These are phyloP conservation scores for Nicotiana sylvestris DNA, from an alignment of 257 asterid species.

Conservation along the genomic window DNA sequence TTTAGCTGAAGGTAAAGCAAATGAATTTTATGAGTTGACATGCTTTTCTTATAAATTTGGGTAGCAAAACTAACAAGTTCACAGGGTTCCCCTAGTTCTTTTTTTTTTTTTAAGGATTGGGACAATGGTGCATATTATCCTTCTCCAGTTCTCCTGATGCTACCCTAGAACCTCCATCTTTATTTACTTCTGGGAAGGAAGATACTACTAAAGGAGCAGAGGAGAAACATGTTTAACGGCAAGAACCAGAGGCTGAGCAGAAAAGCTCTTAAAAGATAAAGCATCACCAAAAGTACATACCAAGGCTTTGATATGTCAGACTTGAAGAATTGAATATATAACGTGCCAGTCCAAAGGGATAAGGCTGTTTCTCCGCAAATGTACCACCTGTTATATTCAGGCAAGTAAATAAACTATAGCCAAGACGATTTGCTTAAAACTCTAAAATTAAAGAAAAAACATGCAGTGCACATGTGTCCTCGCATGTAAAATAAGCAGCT, in stretches of 20 bases:
- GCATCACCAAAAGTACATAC: constrained; percentile 38
- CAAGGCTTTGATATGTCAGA: constrained; percentile 69
- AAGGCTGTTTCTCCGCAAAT: constrained; percentile 77
- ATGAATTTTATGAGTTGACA: not conserved
- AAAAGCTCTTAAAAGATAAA: not conserved
- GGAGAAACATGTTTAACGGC: not conserved
- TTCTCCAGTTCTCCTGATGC: not conserved
- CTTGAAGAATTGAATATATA: constrained; percentile 68
- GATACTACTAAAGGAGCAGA: not conserved
- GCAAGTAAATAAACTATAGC: not conserved
- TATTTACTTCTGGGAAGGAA: not conserved
- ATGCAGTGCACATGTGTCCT: not conserved
- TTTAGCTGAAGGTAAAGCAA: not conserved
- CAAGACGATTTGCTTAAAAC: not conserved
- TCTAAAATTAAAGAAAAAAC: not conserved
- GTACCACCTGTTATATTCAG: constrained; percentile 74
- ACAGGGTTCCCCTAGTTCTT: not conserved
- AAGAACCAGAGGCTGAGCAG: constrained; percentile 2
- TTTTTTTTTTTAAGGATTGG: not conserved
- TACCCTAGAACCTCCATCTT: constrained; percentile 4
- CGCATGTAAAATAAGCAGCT: not conserved
- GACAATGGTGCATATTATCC: not conserved
- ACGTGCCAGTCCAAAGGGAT: constrained; percentile 78
- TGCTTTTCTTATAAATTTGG: not conserved
- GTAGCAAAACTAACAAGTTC: not conserved